Percentiles rank a stretch among this genome's conserved stretches.
Evolutionary conservation across 257 asterid species (phyloP).

Genomic region (Nicotiana otophora): DNA sequence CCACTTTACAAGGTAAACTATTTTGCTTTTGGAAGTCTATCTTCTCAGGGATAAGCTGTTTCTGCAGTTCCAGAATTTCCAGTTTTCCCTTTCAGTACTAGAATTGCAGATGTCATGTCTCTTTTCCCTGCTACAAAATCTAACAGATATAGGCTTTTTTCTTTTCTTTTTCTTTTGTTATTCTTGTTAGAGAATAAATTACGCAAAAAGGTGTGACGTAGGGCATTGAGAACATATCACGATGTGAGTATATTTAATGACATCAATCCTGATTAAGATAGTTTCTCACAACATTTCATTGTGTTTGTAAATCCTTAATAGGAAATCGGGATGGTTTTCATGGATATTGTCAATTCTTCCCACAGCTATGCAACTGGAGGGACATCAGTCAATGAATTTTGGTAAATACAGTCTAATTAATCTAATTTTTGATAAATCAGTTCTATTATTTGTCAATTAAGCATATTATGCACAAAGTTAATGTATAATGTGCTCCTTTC

Average conservation of each 20-base stretch:
- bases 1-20: conserved; percentile 56
- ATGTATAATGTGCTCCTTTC: not conserved
- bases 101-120: not conserved
- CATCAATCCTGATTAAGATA: not conserved
- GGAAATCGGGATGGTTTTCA: conserved; percentile 73
- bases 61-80: not conserved
- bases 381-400: conserved; percentile 59
- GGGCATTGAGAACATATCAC: not conserved
- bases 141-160: not conserved
- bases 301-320: conserved; percentile 12
- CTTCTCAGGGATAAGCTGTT: not conserved
- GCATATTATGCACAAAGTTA: not conserved
- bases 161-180: not conserved
- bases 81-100: not conserved
- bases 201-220: not conserved
- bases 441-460: not conserved
- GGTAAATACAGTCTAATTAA: conserved; percentile 30
- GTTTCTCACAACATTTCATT: not conserved
- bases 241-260: not conserved
- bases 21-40: not conserved
- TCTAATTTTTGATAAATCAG: not conserved
- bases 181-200: not conserved
- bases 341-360: conserved; percentile 75
- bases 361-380: conserved; percentile 95
- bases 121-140: not conserved